phyloP scores from a whole-genome alignment of 352 stramenopile species.

The Plasmopara halstedii region DNA sequence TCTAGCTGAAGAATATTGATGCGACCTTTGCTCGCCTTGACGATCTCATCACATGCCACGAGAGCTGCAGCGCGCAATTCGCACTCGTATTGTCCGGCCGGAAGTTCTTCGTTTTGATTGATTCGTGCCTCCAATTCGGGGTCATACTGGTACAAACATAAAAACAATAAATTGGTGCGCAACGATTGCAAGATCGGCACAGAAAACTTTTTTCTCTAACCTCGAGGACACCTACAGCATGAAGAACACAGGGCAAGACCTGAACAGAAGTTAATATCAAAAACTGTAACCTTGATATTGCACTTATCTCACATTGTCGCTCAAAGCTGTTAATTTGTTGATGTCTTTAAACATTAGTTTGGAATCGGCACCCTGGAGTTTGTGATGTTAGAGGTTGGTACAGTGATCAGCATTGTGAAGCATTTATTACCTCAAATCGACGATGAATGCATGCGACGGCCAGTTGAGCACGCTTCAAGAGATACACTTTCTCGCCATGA shows the following conservation, averaged over 20 bases:
- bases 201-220: conserved; percentile 18
- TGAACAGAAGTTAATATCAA: conserved; percentile 7
- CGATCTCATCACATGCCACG: conserved; percentile 63
- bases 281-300: not conserved
- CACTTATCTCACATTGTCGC: conserved; percentile 44
- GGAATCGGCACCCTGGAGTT: conserved; percentile 33
- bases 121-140: conserved; percentile 40
- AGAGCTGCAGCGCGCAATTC: conserved; percentile 59
- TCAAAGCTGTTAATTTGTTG: conserved; percentile 48
- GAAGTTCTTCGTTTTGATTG: conserved; percentile 39
- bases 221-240: conserved; percentile 61
- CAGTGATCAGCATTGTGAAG: not conserved
- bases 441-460: conserved; percentile 41
- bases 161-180: conserved; percentile 1
- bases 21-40: conserved; percentile 41
- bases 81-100: conserved; percentile 38
- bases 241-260: conserved; percentile 69
- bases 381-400: conserved; percentile 4
- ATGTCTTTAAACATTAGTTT: conserved; percentile 56
- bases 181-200: not conserved
- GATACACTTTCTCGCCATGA: conserved; percentile 38
- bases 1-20: conserved; percentile 41
- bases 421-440: conserved; percentile 46
- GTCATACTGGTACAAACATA: conserved; percentile 35
- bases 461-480: conserved; percentile 73